Percentiles rank a stretch among this genome's conserved stretches.
These are phyloP conservation scores for Allodekkera sacchari DNA, from an alignment of 805 yeast genomes.

Conservation along the genomic window DNA sequence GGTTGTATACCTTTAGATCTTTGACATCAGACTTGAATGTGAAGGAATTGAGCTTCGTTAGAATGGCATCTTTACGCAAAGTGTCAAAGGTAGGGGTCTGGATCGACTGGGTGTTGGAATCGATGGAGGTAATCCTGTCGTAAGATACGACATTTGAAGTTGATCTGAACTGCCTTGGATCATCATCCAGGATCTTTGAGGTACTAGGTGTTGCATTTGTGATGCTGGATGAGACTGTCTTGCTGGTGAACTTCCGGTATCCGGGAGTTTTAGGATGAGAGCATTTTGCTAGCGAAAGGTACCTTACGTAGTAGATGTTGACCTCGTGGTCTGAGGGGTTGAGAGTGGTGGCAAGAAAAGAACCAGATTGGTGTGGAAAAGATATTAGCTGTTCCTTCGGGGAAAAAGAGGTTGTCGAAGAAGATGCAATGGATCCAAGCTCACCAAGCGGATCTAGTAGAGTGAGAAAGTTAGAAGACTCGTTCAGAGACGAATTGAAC, in stretches of 20 bases:
- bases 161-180: constrained; percentile 25
- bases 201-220: constrained; percentile 32
- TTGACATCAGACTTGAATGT: constrained; percentile 23
- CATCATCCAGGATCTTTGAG: constrained; percentile 31
- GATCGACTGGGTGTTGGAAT: constrained; percentile 20
- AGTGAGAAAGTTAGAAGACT: constrained; percentile 43
- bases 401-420: constrained; percentile 59
- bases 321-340: constrained; percentile 37
- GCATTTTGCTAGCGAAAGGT: too few species aligned
- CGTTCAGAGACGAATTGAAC: constrained; percentile 4
- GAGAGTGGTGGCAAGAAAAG: constrained; percentile 48
- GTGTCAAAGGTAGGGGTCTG: constrained; percentile 18
- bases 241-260: constrained; percentile 18
- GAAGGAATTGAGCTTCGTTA: constrained; percentile 49
- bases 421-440: constrained; percentile 61
- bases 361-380: constrained; percentile 38
- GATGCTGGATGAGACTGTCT: constrained; percentile 15
- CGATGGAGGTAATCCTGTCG: constrained; percentile 37
- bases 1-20: constrained; percentile 27
- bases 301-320: constrained; percentile 49
- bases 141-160: constrained; percentile 33
- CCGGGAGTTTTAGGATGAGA: too few species aligned
- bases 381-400: constrained; percentile 46
- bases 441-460: constrained; percentile 70
- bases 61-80: constrained; percentile 59